Conservation (phyloP, 345 rosid genomes). For the Eucalyptus grandis region DNA sequence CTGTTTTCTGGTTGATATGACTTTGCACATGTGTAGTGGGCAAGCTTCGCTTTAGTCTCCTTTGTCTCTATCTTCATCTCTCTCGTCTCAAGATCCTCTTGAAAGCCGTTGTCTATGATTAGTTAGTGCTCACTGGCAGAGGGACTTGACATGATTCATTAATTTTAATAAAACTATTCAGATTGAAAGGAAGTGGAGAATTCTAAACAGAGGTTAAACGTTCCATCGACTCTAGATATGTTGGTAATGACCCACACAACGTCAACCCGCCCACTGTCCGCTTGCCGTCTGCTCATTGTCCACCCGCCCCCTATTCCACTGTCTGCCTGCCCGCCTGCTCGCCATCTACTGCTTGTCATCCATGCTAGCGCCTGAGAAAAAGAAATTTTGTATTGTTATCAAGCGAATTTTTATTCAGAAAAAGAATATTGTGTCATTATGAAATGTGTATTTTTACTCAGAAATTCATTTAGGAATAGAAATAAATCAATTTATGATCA, state of each 20-base stretch:
- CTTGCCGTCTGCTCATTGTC: too few relatives aligned
- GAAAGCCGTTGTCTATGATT: neutral
- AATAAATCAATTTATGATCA: too few relatives aligned
- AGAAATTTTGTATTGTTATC: accelerated
- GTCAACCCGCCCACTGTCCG: too few relatives aligned
- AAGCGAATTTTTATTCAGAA: too few relatives aligned
- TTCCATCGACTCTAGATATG: too few relatives aligned
- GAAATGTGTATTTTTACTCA: too few relatives aligned
- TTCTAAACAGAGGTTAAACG: neutral
- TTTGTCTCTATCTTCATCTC: neutral
- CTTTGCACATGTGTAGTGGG: neutral
- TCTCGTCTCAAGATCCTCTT: neutral
- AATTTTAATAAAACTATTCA: neutral
- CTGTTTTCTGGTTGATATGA: neutral
- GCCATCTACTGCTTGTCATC: too few relatives aligned
- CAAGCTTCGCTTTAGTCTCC: neutral
- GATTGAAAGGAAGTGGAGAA: neutral
- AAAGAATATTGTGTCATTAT: too few relatives aligned
- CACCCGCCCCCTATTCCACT: too few relatives aligned
- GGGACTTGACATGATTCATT: neutral
- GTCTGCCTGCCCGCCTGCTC: too few relatives aligned
- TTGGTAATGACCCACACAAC: too few relatives aligned
- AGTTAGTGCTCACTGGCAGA: neutral
- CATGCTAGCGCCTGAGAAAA: accelerated
- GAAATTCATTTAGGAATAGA: too few relatives aligned